A percentile compares a stretch with the other conserved stretches of the same genome.
These are phyloP conservation scores for Polytrichum commune DNA, from an alignment of 225 moss, liverwort and hornwort genomes.

Conservation along the genomic window DNA sequence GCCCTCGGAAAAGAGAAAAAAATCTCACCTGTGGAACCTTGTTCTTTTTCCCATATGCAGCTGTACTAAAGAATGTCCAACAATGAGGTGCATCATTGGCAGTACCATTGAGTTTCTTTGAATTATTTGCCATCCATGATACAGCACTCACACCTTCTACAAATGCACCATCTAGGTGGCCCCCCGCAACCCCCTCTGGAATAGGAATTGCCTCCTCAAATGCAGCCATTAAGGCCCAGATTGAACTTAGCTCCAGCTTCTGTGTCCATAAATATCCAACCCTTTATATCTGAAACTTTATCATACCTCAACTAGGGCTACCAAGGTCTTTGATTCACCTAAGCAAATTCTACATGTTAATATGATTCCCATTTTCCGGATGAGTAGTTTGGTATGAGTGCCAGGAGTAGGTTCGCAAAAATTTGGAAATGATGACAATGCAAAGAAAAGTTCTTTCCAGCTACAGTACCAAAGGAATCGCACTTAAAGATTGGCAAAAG, in stretches of 20 bases:
- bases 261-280: slow-evolving; percentile 11
- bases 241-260: slow-evolving; percentile 89
- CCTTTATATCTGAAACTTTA: too few relatives aligned
- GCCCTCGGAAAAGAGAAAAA: neutral
- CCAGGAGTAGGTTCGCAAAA: too few relatives aligned
- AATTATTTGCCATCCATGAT: slow-evolving; percentile 96
- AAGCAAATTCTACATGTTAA: too few relatives aligned
- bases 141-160: slow-evolving; percentile 76
- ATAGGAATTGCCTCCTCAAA: slow-evolving; percentile 70
- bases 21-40: slow-evolving; percentile 83
- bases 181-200: slow-evolving; percentile 46
- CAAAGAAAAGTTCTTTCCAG: too few relatives aligned
- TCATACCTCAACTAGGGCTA: too few relatives aligned
- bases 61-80: slow-evolving; percentile 98
- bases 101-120: slow-evolving; percentile 51
- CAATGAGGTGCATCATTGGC: slow-evolving; percentile 57
- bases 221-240: slow-evolving; percentile 94
- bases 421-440: too few relatives aligned
- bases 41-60: slow-evolving; percentile 78
- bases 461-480: too few relatives aligned
- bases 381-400: too few relatives aligned
- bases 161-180: slow-evolving; percentile 76
- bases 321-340: too few relatives aligned
- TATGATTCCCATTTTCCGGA: too few relatives aligned
- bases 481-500: too few relatives aligned